Conservation (phyloP, 169 alveolate genomes). For the Babesia ovis region DNA sequence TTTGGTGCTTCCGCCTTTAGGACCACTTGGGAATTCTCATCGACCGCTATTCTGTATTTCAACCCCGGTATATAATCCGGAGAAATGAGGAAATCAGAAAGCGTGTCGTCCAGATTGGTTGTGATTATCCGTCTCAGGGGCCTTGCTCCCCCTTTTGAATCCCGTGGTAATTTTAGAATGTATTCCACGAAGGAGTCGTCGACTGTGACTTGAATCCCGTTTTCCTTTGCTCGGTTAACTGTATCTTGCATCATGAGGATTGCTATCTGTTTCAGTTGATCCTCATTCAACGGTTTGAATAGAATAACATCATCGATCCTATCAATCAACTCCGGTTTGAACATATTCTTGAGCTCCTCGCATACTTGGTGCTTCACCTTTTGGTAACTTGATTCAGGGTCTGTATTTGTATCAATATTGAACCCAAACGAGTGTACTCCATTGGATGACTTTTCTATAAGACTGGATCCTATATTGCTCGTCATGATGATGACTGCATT, state of each 20-base stretch:
- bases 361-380: slow-evolving; percentile 43
- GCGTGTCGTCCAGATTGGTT: slow-evolving; percentile 38
- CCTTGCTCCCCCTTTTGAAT: slow-evolving; percentile 64
- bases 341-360: slow-evolving; percentile 63
- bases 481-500: slow-evolving; percentile 86
- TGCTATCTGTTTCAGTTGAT: slow-evolving; percentile 59
- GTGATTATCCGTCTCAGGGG: slow-evolving; percentile 68
- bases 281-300: slow-evolving; percentile 71
- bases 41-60: slow-evolving; percentile 37
- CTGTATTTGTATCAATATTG: slow-evolving; percentile 2
- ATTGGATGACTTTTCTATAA: slow-evolving; percentile 58
- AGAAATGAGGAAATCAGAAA: slow-evolving; percentile 50
- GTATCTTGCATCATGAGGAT: slow-evolving; percentile 69
- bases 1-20: slow-evolving; percentile 8
- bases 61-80: slow-evolving; percentile 35
- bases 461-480: slow-evolving; percentile 81
- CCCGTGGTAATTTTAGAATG: slow-evolving; percentile 62
- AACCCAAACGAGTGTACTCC: slow-evolving; percentile 58
- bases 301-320: slow-evolving; percentile 77
- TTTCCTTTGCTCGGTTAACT: slow-evolving; percentile 42
- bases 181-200: slow-evolving; percentile 49
- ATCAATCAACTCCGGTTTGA: slow-evolving; percentile 77
- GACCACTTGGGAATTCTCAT: slow-evolving; percentile 6
- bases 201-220: slow-evolving; percentile 42
- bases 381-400: not conserved